Base-by-base conservation (phyloP, 2,329 filamentous ascomycete genomes). In the Cyclaneusma minus region DNA sequence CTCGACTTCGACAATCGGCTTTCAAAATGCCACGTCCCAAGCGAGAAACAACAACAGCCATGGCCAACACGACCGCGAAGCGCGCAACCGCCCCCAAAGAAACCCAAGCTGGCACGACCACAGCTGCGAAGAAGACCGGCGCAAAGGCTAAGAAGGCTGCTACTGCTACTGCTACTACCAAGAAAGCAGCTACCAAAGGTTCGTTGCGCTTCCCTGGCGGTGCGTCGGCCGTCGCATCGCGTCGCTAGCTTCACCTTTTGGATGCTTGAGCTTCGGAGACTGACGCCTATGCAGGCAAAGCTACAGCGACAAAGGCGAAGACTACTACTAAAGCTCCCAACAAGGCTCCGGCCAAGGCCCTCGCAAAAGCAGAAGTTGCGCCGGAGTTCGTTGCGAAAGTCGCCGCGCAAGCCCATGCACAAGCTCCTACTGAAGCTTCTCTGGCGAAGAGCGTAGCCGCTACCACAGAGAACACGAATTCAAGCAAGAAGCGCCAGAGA, bases 401-500 rank as follows among this genome's bases (percentile, higher is more conserved):
- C n/a, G n/a, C n/a, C n/a, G n/a, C n/a, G n/a, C n/a, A n/a, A n/a
- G n/a, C n/a, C n/a, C n/a, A n/a, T n/a, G n/a, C n/a, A n/a, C n/a
- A n/a, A n/a, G n/a, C n/a, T n/a, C n/a, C n/a, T n/a, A n/a, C n/a
- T n/a, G n/a, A n/a, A n/a, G n/a, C n/a, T n/a, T n/a, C n/a, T n/a
- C n/a, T n/a, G n/a, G n/a, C n/a, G 27, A 28, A 28, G 17, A 27
- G 9, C 7, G n/a, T n/a, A n/a, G n/a, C n/a, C n/a, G n/a, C n/a
- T n/a, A 13, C 17, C 24, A 24, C 5, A 16, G 14, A 8, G 20
- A 25, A 5, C 22, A 34, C 6, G 5, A 24, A 16, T 12, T 23
- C 28, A 21, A 22, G 25, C 19, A 25, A 25, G 34, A 52, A 52
- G 39, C 48, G 49, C 35, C 51, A 50, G 35, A 21, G 22, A 19